These are phyloP conservation scores for Ambrosia trifida DNA, from an alignment of 129 eudicot species.

Conservation along the genomic window DNA sequence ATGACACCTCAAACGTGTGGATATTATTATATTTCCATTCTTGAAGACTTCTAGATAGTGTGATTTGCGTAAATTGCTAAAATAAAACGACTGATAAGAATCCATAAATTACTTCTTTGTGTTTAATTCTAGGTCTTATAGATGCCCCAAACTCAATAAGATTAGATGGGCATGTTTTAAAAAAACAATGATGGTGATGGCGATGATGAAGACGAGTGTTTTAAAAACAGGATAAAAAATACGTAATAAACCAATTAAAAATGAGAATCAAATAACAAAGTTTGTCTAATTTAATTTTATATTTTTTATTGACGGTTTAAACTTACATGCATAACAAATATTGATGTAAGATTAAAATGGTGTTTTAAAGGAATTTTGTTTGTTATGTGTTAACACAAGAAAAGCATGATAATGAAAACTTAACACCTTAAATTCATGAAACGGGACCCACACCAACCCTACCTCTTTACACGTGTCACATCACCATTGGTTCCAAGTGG, in stretches of 20 bases:
- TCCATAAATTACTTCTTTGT: background rate
- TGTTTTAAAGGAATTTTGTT: slow-evolving; percentile 37
- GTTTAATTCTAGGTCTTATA: background rate
- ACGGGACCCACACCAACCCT: slow-evolving; percentile 37
- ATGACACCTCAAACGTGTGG: slow-evolving; percentile 12
- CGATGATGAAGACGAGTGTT: background rate
- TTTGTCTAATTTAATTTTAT: slow-evolving; percentile 1
- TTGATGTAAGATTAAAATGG: slow-evolving; percentile 27
- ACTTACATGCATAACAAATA: slow-evolving; percentile 18
- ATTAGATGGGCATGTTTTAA: background rate
- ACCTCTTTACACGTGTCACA: slow-evolving; percentile 34
- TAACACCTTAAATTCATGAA: slow-evolving; percentile 43
- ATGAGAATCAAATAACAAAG: background rate
- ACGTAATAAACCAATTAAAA: background rate
- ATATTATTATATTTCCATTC: background rate
- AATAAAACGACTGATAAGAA: background rate
- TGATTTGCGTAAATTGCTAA: slow-evolving; percentile 10
- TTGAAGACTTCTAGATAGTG: background rate
- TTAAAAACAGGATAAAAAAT: background rate
- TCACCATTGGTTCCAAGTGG: slow-evolving; percentile 22
- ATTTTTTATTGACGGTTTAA: slow-evolving; percentile 21
- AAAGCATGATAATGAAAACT: slow-evolving; percentile 37
- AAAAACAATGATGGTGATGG: background rate
- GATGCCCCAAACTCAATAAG: background rate
- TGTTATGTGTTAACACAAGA: slow-evolving; percentile 42